Percentiles rank a stretch among this genome's conserved stretches.
phyloP scores from a whole-genome alignment of 2,329 filamentous ascomycete genomes.

The Alternaria sp. region DNA sequence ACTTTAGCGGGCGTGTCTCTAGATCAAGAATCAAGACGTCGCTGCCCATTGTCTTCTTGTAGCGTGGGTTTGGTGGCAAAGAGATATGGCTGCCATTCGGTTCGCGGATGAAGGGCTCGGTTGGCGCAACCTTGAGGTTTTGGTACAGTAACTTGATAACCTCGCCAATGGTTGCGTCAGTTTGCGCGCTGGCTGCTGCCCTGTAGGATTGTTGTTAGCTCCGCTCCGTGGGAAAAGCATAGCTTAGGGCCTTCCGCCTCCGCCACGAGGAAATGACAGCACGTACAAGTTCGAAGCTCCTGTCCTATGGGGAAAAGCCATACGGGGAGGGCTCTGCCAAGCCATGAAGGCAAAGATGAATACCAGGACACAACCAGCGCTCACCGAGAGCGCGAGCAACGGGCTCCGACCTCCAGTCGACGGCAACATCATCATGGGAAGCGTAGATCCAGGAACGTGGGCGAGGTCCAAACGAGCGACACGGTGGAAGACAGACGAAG shows the following conservation, averaged over 20 bases:
- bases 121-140: conserved; percentile 38
- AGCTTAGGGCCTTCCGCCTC: neutral
- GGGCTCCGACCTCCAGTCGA: conserved; percentile 42
- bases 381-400: conserved; percentile 41
- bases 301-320: conserved; percentile 32
- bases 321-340: conserved; percentile 41
- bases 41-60: conserved; percentile 44
- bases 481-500: conserved; percentile 6
- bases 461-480: conserved; percentile 18
- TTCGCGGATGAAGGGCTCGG: conserved; percentile 42
- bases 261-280: neutral
- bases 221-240: conserved; percentile 1
- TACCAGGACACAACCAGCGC: conserved; percentile 41
- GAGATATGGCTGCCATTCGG: conserved; percentile 41
- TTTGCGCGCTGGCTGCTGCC: conserved; percentile 26
- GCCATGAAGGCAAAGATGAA: conserved; percentile 48
- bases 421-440: conserved; percentile 40
- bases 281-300: conserved; percentile 41
- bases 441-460: conserved; percentile 10
- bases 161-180: conserved; percentile 43
- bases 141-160: conserved; percentile 44
- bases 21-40: conserved; percentile 49
- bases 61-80: conserved; percentile 42
- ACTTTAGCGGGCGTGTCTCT: conserved; percentile 46
- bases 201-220: conserved; percentile 31